Conservation (phyloP, 331 rosid genomes). For the Cydonia oblonga region DNA sequence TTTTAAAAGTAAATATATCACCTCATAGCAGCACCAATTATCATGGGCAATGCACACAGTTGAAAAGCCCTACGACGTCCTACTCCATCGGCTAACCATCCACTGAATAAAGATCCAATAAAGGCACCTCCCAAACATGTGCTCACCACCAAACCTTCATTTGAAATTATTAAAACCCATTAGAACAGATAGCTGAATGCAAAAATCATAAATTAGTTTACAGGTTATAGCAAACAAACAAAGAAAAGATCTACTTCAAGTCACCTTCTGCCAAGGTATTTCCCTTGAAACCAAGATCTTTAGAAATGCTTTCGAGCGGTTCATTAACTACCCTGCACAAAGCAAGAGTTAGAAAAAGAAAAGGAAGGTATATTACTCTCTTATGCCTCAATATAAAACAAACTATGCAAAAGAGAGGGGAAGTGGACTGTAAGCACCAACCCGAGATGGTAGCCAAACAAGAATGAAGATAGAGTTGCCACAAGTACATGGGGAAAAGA, state of each 20-base stretch:
- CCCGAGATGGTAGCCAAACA: constrained; percentile 95
- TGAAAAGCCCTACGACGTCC: constrained; percentile 97
- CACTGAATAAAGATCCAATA: constrained; percentile 77
- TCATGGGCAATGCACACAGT: constrained; percentile 80
- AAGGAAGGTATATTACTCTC: background rate
- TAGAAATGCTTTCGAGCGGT: constrained; percentile 91
- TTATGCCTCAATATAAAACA: background rate
- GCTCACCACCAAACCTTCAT: constrained; percentile 91
- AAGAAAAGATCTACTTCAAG: constrained; percentile 1
- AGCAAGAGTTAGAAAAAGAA: background rate
- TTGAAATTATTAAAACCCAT: constrained; percentile 1
- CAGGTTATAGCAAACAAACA: background rate
- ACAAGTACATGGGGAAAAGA: constrained; percentile 79
- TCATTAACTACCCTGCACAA: constrained; percentile 80
- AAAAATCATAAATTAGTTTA: background rate
- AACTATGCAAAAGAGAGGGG: background rate
- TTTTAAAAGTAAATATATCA: constrained; percentile 13
- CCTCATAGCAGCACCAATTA: constrained; percentile 84
- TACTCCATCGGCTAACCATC: constrained; percentile 83
- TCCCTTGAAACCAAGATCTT: constrained; percentile 86
- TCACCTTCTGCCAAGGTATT: constrained; percentile 92
- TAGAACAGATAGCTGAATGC: constrained; percentile 12
- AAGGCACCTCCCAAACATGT: constrained; percentile 89
- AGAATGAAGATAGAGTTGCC: constrained; percentile 70
- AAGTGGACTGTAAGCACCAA: constrained; percentile 25